A percentile compares a stretch with the other conserved stretches of the same genome.
These are phyloP conservation scores for Gnetum montanum DNA, from an alignment of 75 land plant species.

Conservation along the genomic window DNA sequence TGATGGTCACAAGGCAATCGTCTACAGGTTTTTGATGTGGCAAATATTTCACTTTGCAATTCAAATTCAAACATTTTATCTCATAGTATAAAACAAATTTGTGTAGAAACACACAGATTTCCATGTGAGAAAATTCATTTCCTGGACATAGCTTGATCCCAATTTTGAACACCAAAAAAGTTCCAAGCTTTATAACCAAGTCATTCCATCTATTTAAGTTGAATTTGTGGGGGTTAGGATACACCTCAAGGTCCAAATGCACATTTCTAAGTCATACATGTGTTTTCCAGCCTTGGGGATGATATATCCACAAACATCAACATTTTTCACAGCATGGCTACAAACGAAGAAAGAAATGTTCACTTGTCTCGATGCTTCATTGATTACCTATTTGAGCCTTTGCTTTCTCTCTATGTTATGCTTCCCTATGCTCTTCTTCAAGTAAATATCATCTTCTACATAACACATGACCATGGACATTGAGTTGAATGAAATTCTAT, in stretches of 20 bases:
- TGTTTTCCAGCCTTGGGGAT: slow-evolving; percentile 76
- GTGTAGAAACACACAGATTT: slow-evolving; percentile 60
- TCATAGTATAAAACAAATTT: slow-evolving; percentile 43
- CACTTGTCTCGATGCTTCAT: slow-evolving; percentile 44
- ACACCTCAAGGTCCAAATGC: slow-evolving; percentile 58
- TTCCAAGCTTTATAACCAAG: slow-evolving; percentile 36
- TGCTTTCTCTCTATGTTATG: too few species aligned
- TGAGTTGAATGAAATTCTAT: too few species aligned
- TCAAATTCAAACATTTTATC: slow-evolving; percentile 26
- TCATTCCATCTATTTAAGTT: slow-evolving; percentile 73
- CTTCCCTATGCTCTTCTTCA: too few species aligned
- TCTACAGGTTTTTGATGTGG: slow-evolving; percentile 69
- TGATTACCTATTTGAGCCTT: slow-evolving; percentile 33
- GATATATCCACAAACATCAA: slow-evolving; percentile 39
- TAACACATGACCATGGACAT: too few species aligned
- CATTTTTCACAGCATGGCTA: slow-evolving; percentile 34
- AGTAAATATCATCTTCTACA: too few species aligned
- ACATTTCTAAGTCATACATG: slow-evolving; percentile 64
- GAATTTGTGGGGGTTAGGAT: slow-evolving; percentile 50
- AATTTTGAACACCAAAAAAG: slow-evolving; percentile 61
- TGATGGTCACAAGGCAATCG: slow-evolving; percentile 44
- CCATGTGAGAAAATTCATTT: slow-evolving; percentile 68
- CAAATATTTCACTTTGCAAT: slow-evolving; percentile 29
- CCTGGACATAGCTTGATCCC: slow-evolving; percentile 81
- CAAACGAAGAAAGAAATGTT: slow-evolving; percentile 49